phyloP scores from a whole-genome alignment of 805 yeast genomes.

The Metahyphopichia silvanorum region DNA sequence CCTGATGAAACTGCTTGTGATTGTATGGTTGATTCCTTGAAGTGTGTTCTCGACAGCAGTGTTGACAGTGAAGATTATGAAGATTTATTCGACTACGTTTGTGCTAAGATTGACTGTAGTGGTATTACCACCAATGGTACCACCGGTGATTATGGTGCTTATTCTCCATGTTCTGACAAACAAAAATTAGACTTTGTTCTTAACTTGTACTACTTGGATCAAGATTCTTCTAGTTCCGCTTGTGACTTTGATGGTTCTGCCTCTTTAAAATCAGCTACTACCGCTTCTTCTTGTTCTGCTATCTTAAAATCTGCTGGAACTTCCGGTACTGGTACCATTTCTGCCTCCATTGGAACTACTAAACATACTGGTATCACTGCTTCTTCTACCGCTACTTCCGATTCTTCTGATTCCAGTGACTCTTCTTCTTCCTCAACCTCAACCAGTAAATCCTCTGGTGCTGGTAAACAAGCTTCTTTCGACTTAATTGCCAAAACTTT shows the following conservation, averaged over 20 bases:
- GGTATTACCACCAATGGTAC: constrained; percentile 38
- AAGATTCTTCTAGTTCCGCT: constrained; percentile 22
- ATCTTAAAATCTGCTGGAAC: constrained; percentile 64
- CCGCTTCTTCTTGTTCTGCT: constrained; percentile 51
- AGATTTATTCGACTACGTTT: constrained; percentile 31
- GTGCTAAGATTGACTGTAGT: constrained; percentile 32
- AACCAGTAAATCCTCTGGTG: constrained; percentile 13
- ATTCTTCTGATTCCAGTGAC: constrained; percentile 15
- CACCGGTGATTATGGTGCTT: constrained; percentile 39
- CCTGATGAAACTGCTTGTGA: constrained; percentile 35
- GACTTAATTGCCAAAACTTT: constrained; percentile 15
- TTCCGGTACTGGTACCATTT: constrained; percentile 61
- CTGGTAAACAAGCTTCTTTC: constrained; percentile 9
- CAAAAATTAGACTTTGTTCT: constrained; percentile 37
- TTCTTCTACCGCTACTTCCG: constrained; percentile 19
- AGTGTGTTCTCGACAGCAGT: constrained; percentile 30
- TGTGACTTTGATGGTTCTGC: constrained; percentile 42
- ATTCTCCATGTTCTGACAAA: constrained; percentile 34
- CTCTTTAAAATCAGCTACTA: constrained; percentile 27
- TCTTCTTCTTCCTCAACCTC: constrained; percentile 14
- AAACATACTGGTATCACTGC: constrained; percentile 25
- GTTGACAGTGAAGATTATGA: constrained; percentile 30
- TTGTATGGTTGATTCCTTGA: constrained; percentile 31
- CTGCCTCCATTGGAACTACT: constrained; percentile 22
- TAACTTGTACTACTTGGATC: constrained; percentile 33